Conservation (phyloP, 768 basidiomycete species). For the Cystobasidium tubakii region DNA sequence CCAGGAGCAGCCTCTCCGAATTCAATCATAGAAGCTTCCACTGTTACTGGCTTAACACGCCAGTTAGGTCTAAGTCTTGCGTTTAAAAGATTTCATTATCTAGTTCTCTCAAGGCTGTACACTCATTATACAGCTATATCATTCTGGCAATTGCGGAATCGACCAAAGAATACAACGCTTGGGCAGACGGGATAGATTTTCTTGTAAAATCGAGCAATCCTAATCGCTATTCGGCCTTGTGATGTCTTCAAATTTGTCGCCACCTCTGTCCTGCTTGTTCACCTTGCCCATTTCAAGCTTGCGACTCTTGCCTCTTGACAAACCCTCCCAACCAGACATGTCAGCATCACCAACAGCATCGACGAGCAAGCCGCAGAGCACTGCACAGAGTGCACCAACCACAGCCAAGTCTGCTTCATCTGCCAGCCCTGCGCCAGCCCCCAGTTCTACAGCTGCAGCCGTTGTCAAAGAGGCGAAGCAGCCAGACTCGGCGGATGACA, state of each 20-base stretch:
- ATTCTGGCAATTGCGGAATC: neutral
- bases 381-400: neutral
- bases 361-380: neutral
- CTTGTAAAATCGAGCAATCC: too few species aligned
- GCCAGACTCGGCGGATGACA: neutral
- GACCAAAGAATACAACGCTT: too few species aligned
- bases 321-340: neutral
- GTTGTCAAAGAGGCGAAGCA: neutral
- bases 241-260: too few species aligned
- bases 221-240: neutral
- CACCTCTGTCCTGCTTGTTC: too few species aligned
- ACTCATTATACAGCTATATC: neutral
- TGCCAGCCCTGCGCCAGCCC: neutral
- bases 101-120: too few species aligned
- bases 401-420: neutral
- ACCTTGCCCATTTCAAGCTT: neutral
- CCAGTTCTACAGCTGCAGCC: neutral
- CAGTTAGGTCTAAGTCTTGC: too few species aligned
- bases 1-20: constrained; percentile 16
- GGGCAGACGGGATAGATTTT: too few species aligned
- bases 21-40: neutral
- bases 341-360: neutral
- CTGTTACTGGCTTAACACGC: too few species aligned
- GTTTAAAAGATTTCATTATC: too few species aligned
- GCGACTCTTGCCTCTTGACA: neutral